Base-by-base conservation (phyloP, 352 stramenopile genomes). In the Sclerospora graminicola region DNA sequence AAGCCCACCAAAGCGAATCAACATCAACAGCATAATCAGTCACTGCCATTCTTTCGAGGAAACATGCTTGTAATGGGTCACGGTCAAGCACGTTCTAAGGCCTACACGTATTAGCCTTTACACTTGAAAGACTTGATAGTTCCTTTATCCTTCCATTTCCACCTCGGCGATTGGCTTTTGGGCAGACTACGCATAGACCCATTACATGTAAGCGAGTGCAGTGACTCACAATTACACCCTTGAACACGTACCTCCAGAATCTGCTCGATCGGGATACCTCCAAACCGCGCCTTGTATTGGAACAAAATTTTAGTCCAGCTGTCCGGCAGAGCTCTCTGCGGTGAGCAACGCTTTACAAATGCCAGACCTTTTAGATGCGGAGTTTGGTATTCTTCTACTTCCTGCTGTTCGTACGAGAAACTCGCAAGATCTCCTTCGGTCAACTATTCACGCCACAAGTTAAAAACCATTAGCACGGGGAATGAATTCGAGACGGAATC, bases 221-320 rank as follows among this genome's bases (percentile, higher is more conserved):
- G 13, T 34, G 4, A n/a, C 37, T 2, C 2, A 2, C 11, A 35
- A 16, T 8, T 9, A 26, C 8, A 35, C 31, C n/a, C 29, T 30
- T 31, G n/a, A n/a, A 8, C 14, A 32, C 51, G 9, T 27, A 89
- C 77, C 69, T 84, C 63, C 5, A 88, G 21, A 36, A 90, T 74
- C 11, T 49, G 65, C 10, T 81, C 58, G 26, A 90, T 78, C 11
- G 61, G 63, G n/a, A 89, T 34, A 4, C 76, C 74, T 19, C 69
- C 67, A 5, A 57, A 72, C 8, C 69, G 65, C n/a, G 74, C 74
- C 16, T 82, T 76, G 42, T 69, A 81, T 49, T 90, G 79, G 47
- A 90, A 90, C 31, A 87, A 46, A 52, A 90, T 85, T 47, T 94
- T 94, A 16, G 82, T 94, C 82, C 82, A 94, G 51, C 82, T 94